A percentile compares a stretch with the other conserved stretches of the same genome.
These are phyloP conservation scores for Boletus holoroseus DNA, from an alignment of 1,284 basidiomycete genomes.

Conservation along the genomic window DNA sequence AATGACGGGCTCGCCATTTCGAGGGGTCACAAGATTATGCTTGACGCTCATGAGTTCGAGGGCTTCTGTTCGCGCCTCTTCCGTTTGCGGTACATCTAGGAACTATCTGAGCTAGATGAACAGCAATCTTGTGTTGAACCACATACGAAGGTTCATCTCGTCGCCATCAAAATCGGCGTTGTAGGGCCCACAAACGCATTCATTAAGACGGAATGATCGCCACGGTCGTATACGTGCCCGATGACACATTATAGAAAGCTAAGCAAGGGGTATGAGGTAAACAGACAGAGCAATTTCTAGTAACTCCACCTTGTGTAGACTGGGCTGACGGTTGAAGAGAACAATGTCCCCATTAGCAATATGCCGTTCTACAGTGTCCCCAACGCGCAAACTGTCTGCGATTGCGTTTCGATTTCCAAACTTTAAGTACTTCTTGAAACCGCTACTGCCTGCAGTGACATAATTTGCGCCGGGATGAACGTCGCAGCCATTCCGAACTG, in stretches of 20 bases:
- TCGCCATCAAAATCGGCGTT: slow-evolving; percentile 99
- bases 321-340: slow-evolving; percentile 98
- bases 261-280: slow-evolving; percentile 24
- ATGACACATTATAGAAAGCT: slow-evolving; percentile 99
- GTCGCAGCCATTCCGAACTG: slow-evolving; percentile 87
- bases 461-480: slow-evolving; percentile 96
- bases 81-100: slow-evolving; percentile 95
- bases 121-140: not conserved
- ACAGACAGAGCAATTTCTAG: not conserved
- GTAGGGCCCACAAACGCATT: slow-evolving; percentile 99
- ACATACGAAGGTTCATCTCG: slow-evolving; percentile 97
- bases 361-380: slow-evolving; percentile 92
- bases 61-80: slow-evolving; percentile 97
- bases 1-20: slow-evolving; percentile 98
- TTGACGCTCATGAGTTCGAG: slow-evolving; percentile 98
- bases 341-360: slow-evolving; percentile 96
- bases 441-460: slow-evolving; percentile 71
- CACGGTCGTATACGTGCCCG: slow-evolving; percentile 89
- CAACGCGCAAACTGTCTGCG: slow-evolving; percentile 75
- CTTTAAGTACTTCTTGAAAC: slow-evolving; percentile 82
- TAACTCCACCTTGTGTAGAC: slow-evolving; percentile 78
- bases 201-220: slow-evolving; percentile 96
- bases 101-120: slow-evolving; percentile 3
- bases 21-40: slow-evolving; percentile 94
- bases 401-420: slow-evolving; percentile 73